Evolutionary conservation across 1,139 yeast genomes (phyloP), one percentile per base, ranked within the genome.

Genomic region (Debaryomyces singareniensis): DNA sequence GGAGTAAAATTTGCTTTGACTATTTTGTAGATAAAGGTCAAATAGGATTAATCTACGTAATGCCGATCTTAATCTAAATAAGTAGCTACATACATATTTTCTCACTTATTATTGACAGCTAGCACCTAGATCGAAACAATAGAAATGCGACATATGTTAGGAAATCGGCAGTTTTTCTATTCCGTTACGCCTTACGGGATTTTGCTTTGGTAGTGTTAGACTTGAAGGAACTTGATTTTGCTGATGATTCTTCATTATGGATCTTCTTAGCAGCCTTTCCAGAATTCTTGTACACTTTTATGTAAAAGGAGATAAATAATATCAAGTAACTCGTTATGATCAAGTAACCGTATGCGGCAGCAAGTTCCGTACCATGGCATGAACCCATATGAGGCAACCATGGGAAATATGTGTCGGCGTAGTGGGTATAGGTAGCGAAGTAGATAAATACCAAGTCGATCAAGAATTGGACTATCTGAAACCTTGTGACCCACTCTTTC

Each of bases 401-500:
- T 31, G 61, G 68, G 55, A 75, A 70, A 61, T 75, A 78, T 36
- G 61, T 66, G 48, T 64, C 68, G 24, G 83, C 84, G 47, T 76
- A 75, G 53, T 78, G 82, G 39, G 85, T 79, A 68, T 85, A 89
- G 33, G 95, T 80, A 34, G 96, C 96, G 56, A 84, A 85, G 69
- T 87, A 89, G 43, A 89, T 95, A 53, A 87, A 87, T 27, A 73
- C 76, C 54, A 91, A 74, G 58, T 91, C 98, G 50, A 91, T 71
- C 49, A 91, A 68, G 51, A 91, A 91, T 66, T 91, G 98, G 49
- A 84, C 74, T 61, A 91, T 91, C 68, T 91, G 98, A 72, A 85
- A 79, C 45, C 95, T 75, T 31, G 98, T 91, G 46, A 91, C 96
- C 96, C 96, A 91, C 65, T 89, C 95, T 65, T 91, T 91, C 98